Evolutionary conservation across 345 rosid genomes (phyloP).

Genomic region (Lagerstroemia speciosa): DNA sequence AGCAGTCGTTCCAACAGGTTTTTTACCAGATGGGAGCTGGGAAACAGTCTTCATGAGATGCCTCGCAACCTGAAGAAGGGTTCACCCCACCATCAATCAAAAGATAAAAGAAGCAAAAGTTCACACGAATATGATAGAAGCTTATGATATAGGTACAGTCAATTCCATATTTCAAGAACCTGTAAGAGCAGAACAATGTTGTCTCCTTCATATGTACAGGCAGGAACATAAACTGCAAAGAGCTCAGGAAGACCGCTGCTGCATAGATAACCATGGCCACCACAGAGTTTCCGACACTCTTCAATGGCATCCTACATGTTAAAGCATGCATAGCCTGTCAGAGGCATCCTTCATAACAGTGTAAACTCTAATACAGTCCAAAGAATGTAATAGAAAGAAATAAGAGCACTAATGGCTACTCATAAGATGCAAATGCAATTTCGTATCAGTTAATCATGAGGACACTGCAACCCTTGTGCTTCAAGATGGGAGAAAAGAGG

Average conservation of each 20-base stretch:
- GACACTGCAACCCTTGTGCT: neutral
- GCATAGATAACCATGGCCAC: slow-evolving; percentile 95
- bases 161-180: slow-evolving; percentile 28
- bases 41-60: slow-evolving; percentile 87
- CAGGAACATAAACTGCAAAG: slow-evolving; percentile 90
- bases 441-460: neutral
- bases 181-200: slow-evolving; percentile 81
- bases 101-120: neutral
- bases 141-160: neutral
- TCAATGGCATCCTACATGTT: slow-evolving; percentile 80
- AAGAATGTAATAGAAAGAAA: neutral
- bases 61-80: slow-evolving; percentile 65
- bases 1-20: slow-evolving; percentile 79
- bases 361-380: neutral
- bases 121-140: neutral
- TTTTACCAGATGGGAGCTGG: slow-evolving; percentile 78
- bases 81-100: neutral
- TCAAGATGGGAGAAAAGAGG: too few relatives aligned
- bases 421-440: neutral
- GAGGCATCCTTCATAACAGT: neutral
- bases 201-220: slow-evolving; percentile 99
- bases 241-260: slow-evolving; percentile 97
- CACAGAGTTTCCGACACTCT: slow-evolving; percentile 96
- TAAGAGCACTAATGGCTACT: neutral
- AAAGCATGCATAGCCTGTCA: slow-evolving; percentile 6